Evolutionary conservation across 192 early-diverging fungal genomes (phyloP).

Genomic region (Backusella psychrophila): DNA sequence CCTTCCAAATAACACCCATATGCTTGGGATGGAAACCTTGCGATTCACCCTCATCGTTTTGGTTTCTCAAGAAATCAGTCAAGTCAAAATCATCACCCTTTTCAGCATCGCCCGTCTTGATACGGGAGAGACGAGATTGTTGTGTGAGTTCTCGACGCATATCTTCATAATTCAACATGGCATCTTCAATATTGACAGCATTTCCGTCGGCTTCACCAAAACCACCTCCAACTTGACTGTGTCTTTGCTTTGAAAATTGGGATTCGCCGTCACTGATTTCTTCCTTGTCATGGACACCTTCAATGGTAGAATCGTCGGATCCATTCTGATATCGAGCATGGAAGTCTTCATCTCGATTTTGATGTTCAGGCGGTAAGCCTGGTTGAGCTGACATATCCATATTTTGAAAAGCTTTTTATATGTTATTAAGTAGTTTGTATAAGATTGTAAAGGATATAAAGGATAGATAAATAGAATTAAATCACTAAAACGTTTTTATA

Average conservation of each 20-base stretch:
- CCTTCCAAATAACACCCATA: conserved; percentile 31
- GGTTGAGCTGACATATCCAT: conserved; percentile 10
- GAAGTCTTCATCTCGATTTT: background rate
- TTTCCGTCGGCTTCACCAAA: conserved; percentile 32
- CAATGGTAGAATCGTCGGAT: background rate
- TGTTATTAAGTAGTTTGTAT: background rate
- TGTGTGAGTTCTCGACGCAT: conserved; percentile 23
- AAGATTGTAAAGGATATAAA: background rate
- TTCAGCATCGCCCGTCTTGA: conserved; percentile 15
- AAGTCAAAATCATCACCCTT: conserved; percentile 40
- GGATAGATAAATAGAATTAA: background rate
- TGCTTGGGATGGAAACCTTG: conserved; percentile 42
- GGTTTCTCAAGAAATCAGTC: conserved; percentile 32
- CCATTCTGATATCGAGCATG: background rate
- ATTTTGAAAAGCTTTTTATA: background rate
- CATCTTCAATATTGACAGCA: conserved; percentile 28
- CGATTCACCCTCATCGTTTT: conserved; percentile 12
- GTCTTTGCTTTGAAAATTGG: background rate
- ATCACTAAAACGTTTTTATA: background rate
- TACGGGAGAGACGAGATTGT: conserved; percentile 29
- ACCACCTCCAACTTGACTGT: conserved; percentile 12
- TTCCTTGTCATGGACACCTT: background rate
- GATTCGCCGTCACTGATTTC: background rate
- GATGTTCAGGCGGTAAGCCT: background rate
- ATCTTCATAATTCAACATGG: conserved; percentile 24